Base-by-base conservation (phyloP, 768 basidiomycete genomes). In the Peribolospora baueri region DNA sequence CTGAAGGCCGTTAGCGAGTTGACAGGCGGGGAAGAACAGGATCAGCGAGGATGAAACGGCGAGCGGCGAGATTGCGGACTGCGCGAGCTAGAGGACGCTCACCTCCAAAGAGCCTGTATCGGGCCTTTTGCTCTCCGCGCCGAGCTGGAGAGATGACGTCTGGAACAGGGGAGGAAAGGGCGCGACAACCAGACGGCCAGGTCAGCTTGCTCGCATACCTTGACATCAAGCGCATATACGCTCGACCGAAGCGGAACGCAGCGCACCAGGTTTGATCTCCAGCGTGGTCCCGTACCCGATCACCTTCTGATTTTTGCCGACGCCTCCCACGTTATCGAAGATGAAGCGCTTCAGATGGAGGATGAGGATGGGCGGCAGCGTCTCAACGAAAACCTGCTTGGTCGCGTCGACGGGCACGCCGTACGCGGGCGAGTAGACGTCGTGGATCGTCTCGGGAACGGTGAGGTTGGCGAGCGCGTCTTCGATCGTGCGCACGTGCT, bases 291-390 rank as follows among this genome's bases (percentile, higher is more conserved):
- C 74, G 69, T 87, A 90, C 37, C 71, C 70, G 1, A 95, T 75
- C 56, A 78, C 77, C 69, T 93, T 95, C 52, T 75, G 76, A 46
- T 82, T 76, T 69, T 98, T 98, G 51, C 82, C 81, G 3, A 85
- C 84, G 38, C 80, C 83, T 9, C 66, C 66, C 0, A 76, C 76
- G 10, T 68, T 70, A 62, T 90, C 88, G 64, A 88, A 97, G 52
- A 78, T 72, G 70, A 95, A 97, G 46, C 90, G 70, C 68, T 95
- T 93, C 64, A 93, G 72, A 63, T 93, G 88, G 13, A 93, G 71
- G 38, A 91, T 77, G 50, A 95, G 71, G 8, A 91, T 76, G 0
- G 80, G 79, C 3, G 90, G 90, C 7, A 88, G 73, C 0, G 76
- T 72, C 40, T 93, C 90, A 55, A 95, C 78, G 54, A 81, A 76